Evolutionary conservation across 139 green algal species (phyloP).

Genomic region (Chlamydomonas urium): DNA sequence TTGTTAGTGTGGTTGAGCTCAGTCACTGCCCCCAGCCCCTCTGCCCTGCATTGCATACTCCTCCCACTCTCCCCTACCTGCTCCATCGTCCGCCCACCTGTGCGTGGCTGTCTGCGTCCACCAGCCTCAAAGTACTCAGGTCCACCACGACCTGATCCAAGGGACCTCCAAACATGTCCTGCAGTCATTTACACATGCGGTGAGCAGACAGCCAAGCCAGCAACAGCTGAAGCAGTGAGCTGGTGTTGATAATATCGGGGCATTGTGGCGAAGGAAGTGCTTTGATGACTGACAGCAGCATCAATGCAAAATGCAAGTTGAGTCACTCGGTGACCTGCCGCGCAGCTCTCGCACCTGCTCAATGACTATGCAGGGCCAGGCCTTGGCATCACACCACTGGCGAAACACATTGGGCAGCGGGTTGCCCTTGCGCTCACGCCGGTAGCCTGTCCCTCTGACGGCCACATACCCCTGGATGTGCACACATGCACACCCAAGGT

Average conservation of each 20-base stretch:
- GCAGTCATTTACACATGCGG: neutral
- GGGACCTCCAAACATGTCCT: conserved; percentile 13
- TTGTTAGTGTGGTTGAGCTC: too few relatives aligned
- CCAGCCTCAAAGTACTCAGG: conserved; percentile 40
- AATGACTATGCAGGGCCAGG: conserved; percentile 46
- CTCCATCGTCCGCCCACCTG: too few relatives aligned
- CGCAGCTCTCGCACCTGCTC: conserved; percentile 46
- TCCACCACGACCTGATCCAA: conserved; percentile 56
- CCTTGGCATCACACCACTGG: conserved; percentile 63
- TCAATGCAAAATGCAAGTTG: too few relatives aligned
- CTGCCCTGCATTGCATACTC: too few relatives aligned
- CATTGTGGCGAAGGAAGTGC: too few relatives aligned
- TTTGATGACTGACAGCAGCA: too few relatives aligned
- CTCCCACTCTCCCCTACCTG: too few relatives aligned
- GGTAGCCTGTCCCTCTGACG: conserved; percentile 59
- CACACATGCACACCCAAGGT: conserved; percentile 1
- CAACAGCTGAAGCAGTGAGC: too few relatives aligned
- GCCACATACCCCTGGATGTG: conserved; percentile 44
- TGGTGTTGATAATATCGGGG: too few relatives aligned
- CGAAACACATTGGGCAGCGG: conserved; percentile 62
- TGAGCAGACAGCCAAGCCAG: neutral
- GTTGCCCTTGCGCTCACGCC: conserved; percentile 58
- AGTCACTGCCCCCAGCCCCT: too few relatives aligned
- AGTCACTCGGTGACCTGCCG: too few relatives aligned
- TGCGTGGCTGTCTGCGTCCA: neutral